Percentiles rank a stretch among this genome's conserved stretches.
These are phyloP conservation scores for Lactarius tabidus DNA, from an alignment of 768 basidiomycete species.

Conservation along the genomic window DNA sequence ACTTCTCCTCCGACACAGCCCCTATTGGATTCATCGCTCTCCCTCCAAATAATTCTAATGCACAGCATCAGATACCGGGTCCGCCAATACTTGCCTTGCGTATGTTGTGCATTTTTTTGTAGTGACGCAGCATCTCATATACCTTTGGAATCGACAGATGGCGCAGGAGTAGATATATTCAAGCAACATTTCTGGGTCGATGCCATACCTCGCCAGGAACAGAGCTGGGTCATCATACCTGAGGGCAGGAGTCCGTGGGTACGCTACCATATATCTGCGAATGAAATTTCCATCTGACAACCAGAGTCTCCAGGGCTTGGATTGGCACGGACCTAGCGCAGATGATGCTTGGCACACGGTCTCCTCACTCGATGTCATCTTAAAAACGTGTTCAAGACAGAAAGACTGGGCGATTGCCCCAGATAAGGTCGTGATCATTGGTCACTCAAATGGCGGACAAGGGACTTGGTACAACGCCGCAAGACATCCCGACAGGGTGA, in stretches of 20 bases:
- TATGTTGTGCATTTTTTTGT: slow-evolving; percentile 34
- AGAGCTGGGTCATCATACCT: slow-evolving; percentile 77
- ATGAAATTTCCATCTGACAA: background rate
- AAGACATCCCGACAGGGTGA: slow-evolving; percentile 70
- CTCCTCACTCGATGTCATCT: slow-evolving; percentile 49
- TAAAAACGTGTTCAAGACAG: slow-evolving; percentile 39
- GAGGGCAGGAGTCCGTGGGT: slow-evolving; percentile 86
- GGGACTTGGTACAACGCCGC: slow-evolving; percentile 79
- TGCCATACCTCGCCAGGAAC: slow-evolving; percentile 52
- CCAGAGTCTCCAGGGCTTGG: slow-evolving; percentile 56
- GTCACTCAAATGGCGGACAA: slow-evolving; percentile 93
- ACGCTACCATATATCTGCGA: slow-evolving; percentile 18
- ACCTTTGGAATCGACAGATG: slow-evolving; percentile 49
- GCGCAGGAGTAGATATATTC: slow-evolving; percentile 78
- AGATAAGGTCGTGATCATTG: slow-evolving; percentile 59
- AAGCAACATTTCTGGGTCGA: slow-evolving; percentile 54
- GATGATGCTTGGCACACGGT: slow-evolving; percentile 63
- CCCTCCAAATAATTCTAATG: slow-evolving; percentile 45
- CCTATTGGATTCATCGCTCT: slow-evolving; percentile 57
- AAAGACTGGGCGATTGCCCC: slow-evolving; percentile 38
- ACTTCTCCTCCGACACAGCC: slow-evolving; percentile 50
- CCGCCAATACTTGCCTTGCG: slow-evolving; percentile 64
- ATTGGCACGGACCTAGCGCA: slow-evolving; percentile 88
- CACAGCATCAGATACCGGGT: slow-evolving; percentile 25
- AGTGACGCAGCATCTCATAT: background rate